Conservation (phyloP, 169 alveolate species). For the Theileria equi region DNA sequence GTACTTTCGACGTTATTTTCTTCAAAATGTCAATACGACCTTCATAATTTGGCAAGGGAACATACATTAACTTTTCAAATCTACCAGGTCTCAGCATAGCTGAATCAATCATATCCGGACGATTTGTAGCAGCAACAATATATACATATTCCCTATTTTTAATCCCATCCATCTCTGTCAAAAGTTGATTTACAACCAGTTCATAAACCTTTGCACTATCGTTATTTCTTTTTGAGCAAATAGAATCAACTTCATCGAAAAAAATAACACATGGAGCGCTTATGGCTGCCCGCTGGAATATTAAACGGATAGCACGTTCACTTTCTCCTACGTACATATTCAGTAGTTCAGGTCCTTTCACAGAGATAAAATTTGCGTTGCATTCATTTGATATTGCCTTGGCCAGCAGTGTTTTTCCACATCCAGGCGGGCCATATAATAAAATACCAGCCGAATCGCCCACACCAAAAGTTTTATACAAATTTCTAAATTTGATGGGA, state of each 20-base stretch:
- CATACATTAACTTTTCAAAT: slow-evolving; percentile 83
- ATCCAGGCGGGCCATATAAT: slow-evolving; percentile 97
- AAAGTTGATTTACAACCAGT: slow-evolving; percentile 95
- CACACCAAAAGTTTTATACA: slow-evolving; percentile 87
- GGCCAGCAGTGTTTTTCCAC: slow-evolving; percentile 97
- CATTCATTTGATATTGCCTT: slow-evolving; percentile 96
- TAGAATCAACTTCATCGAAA: slow-evolving; percentile 98
- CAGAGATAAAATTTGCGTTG: slow-evolving; percentile 94
- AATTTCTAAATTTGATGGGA: slow-evolving; percentile 88
- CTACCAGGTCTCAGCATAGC: slow-evolving; percentile 99
- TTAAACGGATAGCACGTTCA: slow-evolving; percentile 96
- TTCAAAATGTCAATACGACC: slow-evolving; percentile 88
- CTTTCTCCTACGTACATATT: slow-evolving; percentile 99
- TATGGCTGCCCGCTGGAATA: slow-evolving; percentile 95
- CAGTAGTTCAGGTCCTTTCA: slow-evolving; percentile 94
- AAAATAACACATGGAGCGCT: slow-evolving; percentile 97
- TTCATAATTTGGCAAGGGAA: slow-evolving; percentile 93
- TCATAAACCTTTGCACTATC: slow-evolving; percentile 90
- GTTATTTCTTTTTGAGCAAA: slow-evolving; percentile 91
- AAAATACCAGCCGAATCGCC: slow-evolving; percentile 95
- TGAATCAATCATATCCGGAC: slow-evolving; percentile 99
- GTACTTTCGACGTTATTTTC: slow-evolving; percentile 84
- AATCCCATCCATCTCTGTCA: slow-evolving; percentile 98
- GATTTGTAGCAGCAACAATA: slow-evolving; percentile 98
- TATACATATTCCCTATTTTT: slow-evolving; percentile 85